Conservation (phyloP, 2,329 filamentous ascomycete species). For the Stenocarpella maydis region DNA sequence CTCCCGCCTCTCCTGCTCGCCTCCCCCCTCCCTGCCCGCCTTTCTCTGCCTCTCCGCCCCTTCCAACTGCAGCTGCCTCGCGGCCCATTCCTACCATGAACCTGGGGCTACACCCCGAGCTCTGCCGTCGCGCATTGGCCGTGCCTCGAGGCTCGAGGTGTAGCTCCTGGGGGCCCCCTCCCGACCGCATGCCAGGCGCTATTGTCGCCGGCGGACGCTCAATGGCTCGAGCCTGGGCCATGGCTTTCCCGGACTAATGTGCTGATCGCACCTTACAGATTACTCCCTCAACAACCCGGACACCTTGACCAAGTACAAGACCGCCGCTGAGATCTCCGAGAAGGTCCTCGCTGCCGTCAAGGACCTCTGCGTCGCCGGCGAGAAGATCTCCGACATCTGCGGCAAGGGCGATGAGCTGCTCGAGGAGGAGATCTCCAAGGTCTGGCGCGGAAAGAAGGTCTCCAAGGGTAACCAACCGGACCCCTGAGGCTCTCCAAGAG, state of each 20-base stretch:
- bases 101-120: not conserved
- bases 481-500: constrained; percentile 35
- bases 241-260: not conserved
- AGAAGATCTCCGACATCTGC: constrained; percentile 93
- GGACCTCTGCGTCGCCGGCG: constrained; percentile 78
- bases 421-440: constrained; percentile 91
- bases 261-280: constrained; percentile 58
- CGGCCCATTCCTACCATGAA: not conserved
- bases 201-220: not conserved
- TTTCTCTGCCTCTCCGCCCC: not conserved
- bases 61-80: constrained; percentile 5
- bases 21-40: not conserved
- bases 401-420: constrained; percentile 95
- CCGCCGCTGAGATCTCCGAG: constrained; percentile 91
- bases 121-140: not conserved
- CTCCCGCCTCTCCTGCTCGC: constrained; percentile 5
- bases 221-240: constrained; percentile 7
- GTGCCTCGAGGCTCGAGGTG: not conserved
- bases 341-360: constrained; percentile 90
- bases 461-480: constrained; percentile 74
- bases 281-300: constrained; percentile 91
- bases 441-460: constrained; percentile 99
- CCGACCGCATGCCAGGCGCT: not conserved
- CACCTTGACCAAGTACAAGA: constrained; percentile 99
- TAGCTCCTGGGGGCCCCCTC: not conserved